A percentile compares a stretch with the other conserved stretches of the same genome.
Conservation (phyloP, 208 protist species). For the Trypanosoma brucei region DNA sequence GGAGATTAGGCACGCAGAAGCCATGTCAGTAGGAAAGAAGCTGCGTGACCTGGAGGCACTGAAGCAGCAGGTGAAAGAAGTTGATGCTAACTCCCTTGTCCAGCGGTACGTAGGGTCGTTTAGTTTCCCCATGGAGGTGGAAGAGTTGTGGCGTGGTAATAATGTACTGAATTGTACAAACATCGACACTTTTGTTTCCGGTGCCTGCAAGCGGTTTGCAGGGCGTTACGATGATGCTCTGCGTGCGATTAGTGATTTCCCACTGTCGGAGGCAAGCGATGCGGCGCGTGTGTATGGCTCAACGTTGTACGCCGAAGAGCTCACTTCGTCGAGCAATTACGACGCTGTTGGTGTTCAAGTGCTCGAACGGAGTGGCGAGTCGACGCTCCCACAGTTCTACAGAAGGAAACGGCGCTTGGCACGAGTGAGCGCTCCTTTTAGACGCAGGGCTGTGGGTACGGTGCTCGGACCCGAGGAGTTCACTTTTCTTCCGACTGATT, state of each 20-base stretch:
- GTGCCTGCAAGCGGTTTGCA: constrained; percentile 47
- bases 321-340: constrained; percentile 23
- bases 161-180: constrained; percentile 35
- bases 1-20: constrained; percentile 31
- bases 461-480: constrained; percentile 56
- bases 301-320: constrained; percentile 46
- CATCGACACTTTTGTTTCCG: constrained; percentile 45
- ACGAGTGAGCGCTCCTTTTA: constrained; percentile 21
- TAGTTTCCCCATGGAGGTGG: constrained; percentile 41
- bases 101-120: constrained; percentile 31
- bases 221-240: constrained; percentile 54
- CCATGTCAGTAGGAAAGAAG: constrained; percentile 44
- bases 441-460: constrained; percentile 11
- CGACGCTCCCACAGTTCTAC: constrained; percentile 24
- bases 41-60: constrained; percentile 54
- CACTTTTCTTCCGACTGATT: constrained; percentile 47
- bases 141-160: constrained; percentile 39
- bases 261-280: constrained; percentile 32
- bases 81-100: constrained; percentile 37
- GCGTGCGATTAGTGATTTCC: constrained; percentile 29
- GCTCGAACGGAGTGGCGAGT: constrained; percentile 25
- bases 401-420: constrained; percentile 7
- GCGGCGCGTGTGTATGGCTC: constrained; percentile 37
- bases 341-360: constrained; percentile 37
- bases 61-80: constrained; percentile 35